phyloP scores from a whole-genome alignment of 371 early-diverging fungal species.

The Mucor circinelloides region DNA sequence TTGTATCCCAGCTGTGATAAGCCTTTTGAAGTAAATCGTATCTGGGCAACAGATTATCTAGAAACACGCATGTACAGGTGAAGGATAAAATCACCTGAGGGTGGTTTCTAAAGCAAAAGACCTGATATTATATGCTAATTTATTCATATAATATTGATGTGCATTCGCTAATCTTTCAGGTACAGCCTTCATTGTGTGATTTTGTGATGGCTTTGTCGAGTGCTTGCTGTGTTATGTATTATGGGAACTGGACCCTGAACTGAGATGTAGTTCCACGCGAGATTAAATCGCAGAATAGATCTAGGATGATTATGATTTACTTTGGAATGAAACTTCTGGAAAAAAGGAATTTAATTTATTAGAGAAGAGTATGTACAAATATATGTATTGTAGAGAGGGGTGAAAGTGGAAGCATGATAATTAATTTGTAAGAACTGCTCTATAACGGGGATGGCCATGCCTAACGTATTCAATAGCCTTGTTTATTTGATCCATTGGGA shows the following conservation, averaged over 20 bases:
- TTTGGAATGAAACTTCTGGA: background rate
- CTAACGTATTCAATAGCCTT: conserved; percentile 29
- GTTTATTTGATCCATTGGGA: conserved; percentile 48
- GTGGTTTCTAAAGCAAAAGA: background rate
- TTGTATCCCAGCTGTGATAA: background rate
- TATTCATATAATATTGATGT: background rate
- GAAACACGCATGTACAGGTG: background rate
- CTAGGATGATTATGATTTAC: background rate
- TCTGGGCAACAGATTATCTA: background rate
- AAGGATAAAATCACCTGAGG: background rate
- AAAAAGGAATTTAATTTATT: background rate
- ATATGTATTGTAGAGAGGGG: background rate
- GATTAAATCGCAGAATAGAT: background rate
- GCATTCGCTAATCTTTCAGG: no score
- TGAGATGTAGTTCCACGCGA: background rate
- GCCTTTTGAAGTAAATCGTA: background rate
- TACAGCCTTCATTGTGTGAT: no score
- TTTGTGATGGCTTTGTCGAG: no score
- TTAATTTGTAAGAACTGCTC: conserved; percentile 26
- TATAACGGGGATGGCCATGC: conserved; percentile 23
- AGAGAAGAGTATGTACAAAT: background rate
- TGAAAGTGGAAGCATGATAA: background rate
- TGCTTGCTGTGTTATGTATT: no score
- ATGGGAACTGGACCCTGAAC: no score
- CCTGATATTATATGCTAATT: background rate